phyloP scores from a whole-genome alignment of 1,284 basidiomycete genomes.

The Kwoniella shivajii region DNA sequence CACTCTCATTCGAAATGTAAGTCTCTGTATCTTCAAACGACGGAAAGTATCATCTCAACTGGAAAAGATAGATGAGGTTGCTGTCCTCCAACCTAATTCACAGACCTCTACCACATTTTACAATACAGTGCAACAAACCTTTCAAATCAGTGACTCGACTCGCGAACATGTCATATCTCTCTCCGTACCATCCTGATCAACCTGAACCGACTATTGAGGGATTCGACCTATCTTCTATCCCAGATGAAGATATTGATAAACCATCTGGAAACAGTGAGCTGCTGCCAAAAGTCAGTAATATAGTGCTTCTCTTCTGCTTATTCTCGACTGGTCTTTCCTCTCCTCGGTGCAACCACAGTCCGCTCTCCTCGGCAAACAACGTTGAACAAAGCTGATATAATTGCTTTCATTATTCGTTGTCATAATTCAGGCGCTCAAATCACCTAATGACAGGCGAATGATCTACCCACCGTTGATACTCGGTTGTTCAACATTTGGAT shows the following conservation, averaged over 20 bases:
- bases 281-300: slow-evolving; percentile 21
- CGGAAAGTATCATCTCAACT: too few species aligned
- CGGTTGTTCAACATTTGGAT: slow-evolving; percentile 72
- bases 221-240: slow-evolving; percentile 19
- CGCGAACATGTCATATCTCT: slow-evolving; percentile 14
- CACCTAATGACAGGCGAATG: slow-evolving; percentile 4
- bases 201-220: slow-evolving; percentile 38
- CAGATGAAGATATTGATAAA: slow-evolving; percentile 29
- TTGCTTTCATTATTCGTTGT: too few species aligned
- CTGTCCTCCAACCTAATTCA: too few species aligned
- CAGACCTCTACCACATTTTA: too few species aligned
- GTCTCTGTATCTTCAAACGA: too few species aligned
- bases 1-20: too few species aligned
- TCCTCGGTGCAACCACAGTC: neutral
- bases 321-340: neutral
- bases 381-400: neutral
- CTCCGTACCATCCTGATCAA: slow-evolving; percentile 39
- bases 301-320: neutral
- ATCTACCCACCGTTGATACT: slow-evolving; percentile 62
- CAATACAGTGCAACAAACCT: too few species aligned
- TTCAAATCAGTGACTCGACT: too few species aligned
- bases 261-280: slow-evolving; percentile 25
- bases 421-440: neutral
- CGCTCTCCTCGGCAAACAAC: neutral
- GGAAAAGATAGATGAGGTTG: too few species aligned